Evolutionary conservation across 805 yeast genomes (phyloP), one percentile per base, ranked within the genome.

Genomic region (Metschnikowia picachoensis): DNA sequence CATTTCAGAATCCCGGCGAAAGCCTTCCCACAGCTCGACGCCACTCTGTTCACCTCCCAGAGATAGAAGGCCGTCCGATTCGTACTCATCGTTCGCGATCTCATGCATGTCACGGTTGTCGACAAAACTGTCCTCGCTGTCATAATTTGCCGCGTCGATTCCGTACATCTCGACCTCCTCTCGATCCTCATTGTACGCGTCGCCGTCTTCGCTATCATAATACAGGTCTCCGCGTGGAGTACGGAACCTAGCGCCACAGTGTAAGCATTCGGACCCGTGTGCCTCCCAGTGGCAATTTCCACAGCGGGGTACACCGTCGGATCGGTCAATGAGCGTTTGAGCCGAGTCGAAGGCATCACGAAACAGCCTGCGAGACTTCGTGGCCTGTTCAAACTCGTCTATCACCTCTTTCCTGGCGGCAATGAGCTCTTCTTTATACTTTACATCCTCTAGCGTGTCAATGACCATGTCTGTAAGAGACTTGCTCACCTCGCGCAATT

Each of bases 281-380:
- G 85, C 80, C 56, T 86, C 92, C 92, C 92, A 86, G 57, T 82
- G 89, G 60, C 94, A 86, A 46, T 79, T 76, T 8, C 85, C 78
- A 58, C 94, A 86, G 44, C 92, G 65, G 0, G 85, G 79, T 9
- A 85, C 87, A 2, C 90, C 90, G 56, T 86, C 92, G 28, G 79
- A 78, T 28, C 67, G 68, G 56, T 83, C 90, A 1, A 82, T 67
- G 3, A 80, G 61, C 0, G 84, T 81, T 13, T 72, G 62, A 2
- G 80, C 77, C 14, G 73, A 59, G n/a, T 70, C 65, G 60, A 84
- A 83, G 2, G 74, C 59, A 30, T 72, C 74, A 3, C 74, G 74
- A 62, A 79, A 84, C 36, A 81, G 59, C 2, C 16, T 11, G n/a
- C 35, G 38, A 30, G 68, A 59, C 3, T 64, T 62, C 20, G 62